phyloP scores from a whole-genome alignment of 208 protist species.

The Angomonas desouzai region DNA sequence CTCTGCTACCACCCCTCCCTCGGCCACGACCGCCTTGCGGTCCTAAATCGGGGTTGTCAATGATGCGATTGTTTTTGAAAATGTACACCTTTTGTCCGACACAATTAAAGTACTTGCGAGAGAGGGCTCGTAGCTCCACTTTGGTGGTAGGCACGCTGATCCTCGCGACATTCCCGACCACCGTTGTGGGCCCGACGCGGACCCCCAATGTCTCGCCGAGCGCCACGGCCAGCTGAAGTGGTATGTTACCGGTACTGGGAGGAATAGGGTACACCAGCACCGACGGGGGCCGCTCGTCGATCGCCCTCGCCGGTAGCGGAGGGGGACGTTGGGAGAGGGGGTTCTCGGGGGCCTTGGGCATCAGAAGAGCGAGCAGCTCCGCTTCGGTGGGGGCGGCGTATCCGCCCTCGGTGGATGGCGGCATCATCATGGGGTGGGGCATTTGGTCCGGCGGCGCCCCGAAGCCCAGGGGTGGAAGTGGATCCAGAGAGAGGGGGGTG shows the following conservation, averaged over 20 bases:
- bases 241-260: constrained; percentile 53
- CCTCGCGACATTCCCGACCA: constrained; percentile 79
- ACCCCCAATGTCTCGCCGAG: constrained; percentile 81
- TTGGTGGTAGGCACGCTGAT: constrained; percentile 80
- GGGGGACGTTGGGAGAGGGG: constrained; percentile 67
- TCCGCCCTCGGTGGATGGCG: background rate
- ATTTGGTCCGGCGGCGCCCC: background rate
- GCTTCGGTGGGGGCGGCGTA: constrained; percentile 32
- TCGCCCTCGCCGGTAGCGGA: constrained; percentile 58
- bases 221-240: constrained; percentile 66
- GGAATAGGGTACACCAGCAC: constrained; percentile 85
- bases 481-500: background rate
- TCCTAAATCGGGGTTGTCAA: constrained; percentile 52
- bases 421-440: background rate
- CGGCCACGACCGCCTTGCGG: background rate
- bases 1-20: background rate
- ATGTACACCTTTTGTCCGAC: constrained; percentile 70
- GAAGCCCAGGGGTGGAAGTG: background rate
- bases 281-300: constrained; percentile 67
- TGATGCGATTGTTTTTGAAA: constrained; percentile 88
- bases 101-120: constrained; percentile 74
- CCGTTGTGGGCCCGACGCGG: constrained; percentile 74
- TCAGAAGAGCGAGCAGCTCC: constrained; percentile 69
- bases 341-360: constrained; percentile 21
- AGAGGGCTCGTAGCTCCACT: constrained; percentile 77